Evolutionary conservation across 495 filamentous ascomycete species (phyloP).

Genomic region (Xylaria palmicola): DNA sequence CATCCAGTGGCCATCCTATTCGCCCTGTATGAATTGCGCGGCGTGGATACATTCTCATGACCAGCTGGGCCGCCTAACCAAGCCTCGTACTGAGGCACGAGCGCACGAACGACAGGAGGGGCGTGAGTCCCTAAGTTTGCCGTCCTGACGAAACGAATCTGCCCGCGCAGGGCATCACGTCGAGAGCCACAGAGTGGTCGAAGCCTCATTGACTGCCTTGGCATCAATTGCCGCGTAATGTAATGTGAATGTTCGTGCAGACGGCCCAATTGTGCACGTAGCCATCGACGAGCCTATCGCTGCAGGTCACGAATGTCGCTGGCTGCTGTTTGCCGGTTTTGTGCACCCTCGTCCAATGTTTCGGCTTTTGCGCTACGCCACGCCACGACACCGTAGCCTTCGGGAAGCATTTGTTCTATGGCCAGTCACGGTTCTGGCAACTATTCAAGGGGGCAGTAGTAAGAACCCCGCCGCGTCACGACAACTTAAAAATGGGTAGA

Average conservation of each 20-base stretch:
- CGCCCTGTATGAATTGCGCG: too few species aligned
- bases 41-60: too few species aligned
- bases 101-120: too few species aligned
- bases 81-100: too few species aligned
- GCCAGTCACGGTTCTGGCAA: background rate
- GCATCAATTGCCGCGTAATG: background rate
- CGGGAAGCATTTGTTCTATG: conserved; percentile 6
- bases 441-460: background rate
- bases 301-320: conserved; percentile 17
- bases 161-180: background rate
- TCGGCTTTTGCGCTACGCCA: conserved; percentile 5
- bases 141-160: background rate
- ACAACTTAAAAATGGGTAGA: background rate
- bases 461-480: background rate
- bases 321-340: conserved; percentile 16
- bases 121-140: too few species aligned
- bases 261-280: conserved; percentile 1
- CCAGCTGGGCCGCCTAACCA: too few species aligned
- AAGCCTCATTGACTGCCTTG: conserved; percentile 5
- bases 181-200: background rate
- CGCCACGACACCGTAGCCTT: background rate
- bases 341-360: conserved; percentile 12
- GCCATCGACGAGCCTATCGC: conserved; percentile 15
- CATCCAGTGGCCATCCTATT: too few species aligned
- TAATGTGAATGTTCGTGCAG: conserved; percentile 4